Base-by-base conservation (phyloP, 1,284 basidiomycete genomes). In the Sutorius eximius region DNA sequence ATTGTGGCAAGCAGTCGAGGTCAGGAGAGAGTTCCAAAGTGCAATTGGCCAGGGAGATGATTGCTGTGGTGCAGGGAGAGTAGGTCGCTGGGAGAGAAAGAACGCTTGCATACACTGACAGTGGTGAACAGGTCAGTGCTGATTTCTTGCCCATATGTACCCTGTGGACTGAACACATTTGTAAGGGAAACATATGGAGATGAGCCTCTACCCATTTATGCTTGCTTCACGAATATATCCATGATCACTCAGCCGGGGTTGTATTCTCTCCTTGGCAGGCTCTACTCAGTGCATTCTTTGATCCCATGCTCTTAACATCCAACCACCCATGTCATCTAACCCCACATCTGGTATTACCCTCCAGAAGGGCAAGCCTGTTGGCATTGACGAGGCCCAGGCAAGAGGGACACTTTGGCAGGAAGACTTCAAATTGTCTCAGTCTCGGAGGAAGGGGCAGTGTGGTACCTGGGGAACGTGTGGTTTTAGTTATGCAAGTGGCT, bases 391-490 rank as follows among this genome's bases (percentile, higher is more conserved):
- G 70, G 83, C 67, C 0, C 82, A 92, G 16, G 96, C 96, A 6
- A 89, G 84, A 57, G 82, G 89, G 71, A 90, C 99, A 53, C 76
- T 99, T 32, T 75, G 77, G n/a, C 74, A 82, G 53, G 94, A 97
- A 61, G 95, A 98, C 62, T 82, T 99, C 57, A 87, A 90, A 64
- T 83, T 99, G 80, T 37, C 85, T 99, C 38, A 89, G 98, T 67
- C 77, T 99, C 1, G 90, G 91, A 5, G 66, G 66, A n/a, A n/a
- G 86, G 86, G 55, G 83, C 83, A 59, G 93, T 94, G 15, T 84
- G 79, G 61, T 98, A 96, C 71, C 99, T n/a, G n/a, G n/a, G n/a
- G 93, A 91, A 98, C 96, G 1, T 98, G 95, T 68, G 95, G 98
- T 76, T 92, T 98, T 67, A 93, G 90, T 68, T 94, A 95, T 80